Conservation (phyloP, 2,329 filamentous ascomycete species). For the Penicillium digitatum region DNA sequence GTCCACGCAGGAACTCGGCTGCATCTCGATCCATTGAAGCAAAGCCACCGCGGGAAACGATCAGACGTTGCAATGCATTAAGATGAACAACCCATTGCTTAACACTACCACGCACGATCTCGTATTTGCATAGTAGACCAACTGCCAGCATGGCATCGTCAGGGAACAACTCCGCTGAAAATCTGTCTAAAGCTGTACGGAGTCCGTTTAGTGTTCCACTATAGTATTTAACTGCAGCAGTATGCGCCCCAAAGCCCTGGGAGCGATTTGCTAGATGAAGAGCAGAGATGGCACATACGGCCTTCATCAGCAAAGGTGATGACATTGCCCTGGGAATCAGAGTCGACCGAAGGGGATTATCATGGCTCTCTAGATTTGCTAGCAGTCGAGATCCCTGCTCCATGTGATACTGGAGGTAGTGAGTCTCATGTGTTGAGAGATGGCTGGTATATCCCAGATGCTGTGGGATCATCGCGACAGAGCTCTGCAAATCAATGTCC, state of each 20-base stretch:
- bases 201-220: conserved; percentile 33
- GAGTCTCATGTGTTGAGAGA: conserved; percentile 30
- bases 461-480: conserved; percentile 11
- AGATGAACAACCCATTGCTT: conserved; percentile 39
- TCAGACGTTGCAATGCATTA: conserved; percentile 33
- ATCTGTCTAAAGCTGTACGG: conserved; percentile 24
- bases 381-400: conserved; percentile 34
- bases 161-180: conserved; percentile 17
- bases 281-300: conserved; percentile 38
- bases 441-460: conserved; percentile 24
- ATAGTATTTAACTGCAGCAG: conserved; percentile 34
- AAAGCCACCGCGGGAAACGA: conserved; percentile 34
- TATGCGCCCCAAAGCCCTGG: conserved; percentile 22
- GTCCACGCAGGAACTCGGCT: conserved; percentile 33
- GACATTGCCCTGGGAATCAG: conserved; percentile 37
- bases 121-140: conserved; percentile 39
- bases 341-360: conserved; percentile 36
- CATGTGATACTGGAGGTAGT: conserved; percentile 39
- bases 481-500: background rate
- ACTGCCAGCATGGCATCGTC: conserved; percentile 36
- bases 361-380: conserved; percentile 36
- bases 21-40: conserved; percentile 28
- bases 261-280: conserved; percentile 36
- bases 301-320: conserved; percentile 37
- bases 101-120: conserved; percentile 38